Evolutionary conservation across 192 early-diverging fungal genomes (phyloP).

Genomic region (Funneliformis geosporum): DNA sequence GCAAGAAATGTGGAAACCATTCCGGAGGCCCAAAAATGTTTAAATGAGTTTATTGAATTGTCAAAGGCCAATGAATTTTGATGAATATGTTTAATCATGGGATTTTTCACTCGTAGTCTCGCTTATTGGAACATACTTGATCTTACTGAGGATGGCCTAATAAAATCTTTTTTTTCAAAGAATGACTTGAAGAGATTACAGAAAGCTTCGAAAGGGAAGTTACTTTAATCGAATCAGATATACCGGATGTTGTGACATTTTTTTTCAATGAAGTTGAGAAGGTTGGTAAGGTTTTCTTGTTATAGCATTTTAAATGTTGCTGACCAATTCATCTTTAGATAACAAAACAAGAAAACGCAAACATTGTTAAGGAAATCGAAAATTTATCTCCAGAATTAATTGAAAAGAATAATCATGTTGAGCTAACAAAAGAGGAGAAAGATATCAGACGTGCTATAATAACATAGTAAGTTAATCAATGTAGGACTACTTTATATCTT

Average conservation of each 20-base stretch:
- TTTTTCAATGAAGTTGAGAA: conserved; percentile 33
- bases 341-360: conserved; percentile 6
- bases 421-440: conserved; percentile 3
- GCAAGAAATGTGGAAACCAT: conserved; percentile 32
- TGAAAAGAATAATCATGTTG: conserved; percentile 13
- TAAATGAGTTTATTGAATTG: conserved; percentile 19
- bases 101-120: conserved; percentile 27
- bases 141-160: conserved; percentile 28
- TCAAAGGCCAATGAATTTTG: neutral
- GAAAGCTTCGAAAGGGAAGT: conserved; percentile 24
- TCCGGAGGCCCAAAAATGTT: conserved; percentile 36
- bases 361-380: conserved; percentile 21
- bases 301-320: conserved; percentile 22
- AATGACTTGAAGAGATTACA: conserved; percentile 27
- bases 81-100: conserved; percentile 22
- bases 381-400: conserved; percentile 4
- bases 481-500: conserved; percentile 1
- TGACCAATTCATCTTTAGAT: conserved; percentile 29
- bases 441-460: conserved; percentile 7
- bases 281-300: conserved; percentile 19
- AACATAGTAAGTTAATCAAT: conserved; percentile 20
- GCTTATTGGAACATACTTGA: conserved; percentile 34
- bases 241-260: conserved; percentile 25
- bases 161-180: conserved; percentile 30
- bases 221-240: conserved; percentile 28